These are phyloP conservation scores for Dendrobium chrysotoxum DNA, from an alignment of 106 monocot genomes.

Conservation along the genomic window DNA sequence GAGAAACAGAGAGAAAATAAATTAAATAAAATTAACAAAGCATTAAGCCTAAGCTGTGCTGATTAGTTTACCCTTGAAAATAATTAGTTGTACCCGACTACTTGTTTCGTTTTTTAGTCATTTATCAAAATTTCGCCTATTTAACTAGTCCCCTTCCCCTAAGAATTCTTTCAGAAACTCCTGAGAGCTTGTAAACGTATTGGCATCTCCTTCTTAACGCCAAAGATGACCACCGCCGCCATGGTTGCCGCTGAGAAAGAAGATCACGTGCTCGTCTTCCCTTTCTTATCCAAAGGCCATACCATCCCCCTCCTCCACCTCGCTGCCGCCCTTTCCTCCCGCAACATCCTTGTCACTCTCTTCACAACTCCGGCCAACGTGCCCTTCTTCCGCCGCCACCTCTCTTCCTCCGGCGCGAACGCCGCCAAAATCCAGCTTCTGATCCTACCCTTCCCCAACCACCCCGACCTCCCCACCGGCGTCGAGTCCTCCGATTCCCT, in stretches of 20 bases:
- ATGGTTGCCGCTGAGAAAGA: neutral
- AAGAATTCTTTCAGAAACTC: too few relatives aligned
- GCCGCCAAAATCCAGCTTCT: neutral
- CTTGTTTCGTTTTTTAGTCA: too few relatives aligned
- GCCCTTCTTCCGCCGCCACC: constrained; percentile 27
- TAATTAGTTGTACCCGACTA: too few relatives aligned
- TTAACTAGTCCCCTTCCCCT: too few relatives aligned
- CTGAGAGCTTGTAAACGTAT: too few relatives aligned
- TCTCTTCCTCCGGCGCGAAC: neutral
- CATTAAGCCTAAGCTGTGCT: too few relatives aligned
- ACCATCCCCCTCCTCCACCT: constrained; percentile 48
- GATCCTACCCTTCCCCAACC: constrained; percentile 10
- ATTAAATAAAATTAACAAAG: too few relatives aligned
- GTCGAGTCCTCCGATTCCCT: constrained; percentile 29
- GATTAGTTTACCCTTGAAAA: too few relatives aligned
- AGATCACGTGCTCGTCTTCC: constrained; percentile 23
- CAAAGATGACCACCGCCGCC: neutral
- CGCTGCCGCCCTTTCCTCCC: constrained; percentile 20
- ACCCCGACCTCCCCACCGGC: constrained; percentile 9
- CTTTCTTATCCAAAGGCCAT: constrained; percentile 46
- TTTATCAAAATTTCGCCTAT: too few relatives aligned
- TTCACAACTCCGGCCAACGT: constrained; percentile 35
- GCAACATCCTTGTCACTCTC: constrained; percentile 20
- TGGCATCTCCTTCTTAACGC: too few relatives aligned
- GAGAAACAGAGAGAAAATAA: too few relatives aligned